phyloP scores from a whole-genome alignment of 371 early-diverging fungal genomes.

The Saksenaea vasiformis region DNA sequence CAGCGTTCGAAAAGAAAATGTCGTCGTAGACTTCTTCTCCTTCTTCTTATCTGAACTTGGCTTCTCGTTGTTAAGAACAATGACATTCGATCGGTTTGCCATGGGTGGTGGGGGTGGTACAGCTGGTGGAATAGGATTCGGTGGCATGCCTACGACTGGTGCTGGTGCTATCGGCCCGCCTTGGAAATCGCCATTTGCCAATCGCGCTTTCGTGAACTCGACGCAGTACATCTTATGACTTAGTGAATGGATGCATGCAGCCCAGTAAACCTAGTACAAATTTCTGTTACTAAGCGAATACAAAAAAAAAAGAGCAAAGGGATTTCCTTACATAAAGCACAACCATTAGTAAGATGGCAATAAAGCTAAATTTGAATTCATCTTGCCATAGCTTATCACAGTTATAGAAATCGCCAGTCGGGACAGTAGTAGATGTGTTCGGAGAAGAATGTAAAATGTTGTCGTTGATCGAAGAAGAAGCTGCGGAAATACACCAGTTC shows the following conservation, averaged over 20 bases:
- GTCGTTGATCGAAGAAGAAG: constrained; percentile 10
- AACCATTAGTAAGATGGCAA: constrained; percentile 37
- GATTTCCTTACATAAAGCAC: constrained; percentile 37
- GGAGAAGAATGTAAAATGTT: not conserved
- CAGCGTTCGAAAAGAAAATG: not conserved
- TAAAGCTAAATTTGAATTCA: constrained; percentile 47
- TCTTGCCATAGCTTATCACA: constrained; percentile 45
- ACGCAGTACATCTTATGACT: constrained; percentile 27
- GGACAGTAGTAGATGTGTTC: not conserved
- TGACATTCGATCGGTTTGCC: constrained; percentile 23
- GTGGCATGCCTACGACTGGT: not conserved
- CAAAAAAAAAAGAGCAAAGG: not conserved
- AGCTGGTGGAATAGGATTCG: constrained; percentile 12
- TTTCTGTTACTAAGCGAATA: no score
- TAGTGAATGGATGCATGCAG: constrained; percentile 42
- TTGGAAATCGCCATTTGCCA: not conserved
- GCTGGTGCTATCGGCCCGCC: constrained; percentile 3
- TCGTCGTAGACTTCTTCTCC: constrained; percentile 1
- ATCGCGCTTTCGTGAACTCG: not conserved
- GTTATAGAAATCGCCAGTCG: constrained; percentile 39
- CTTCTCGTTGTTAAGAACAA: constrained; percentile 33
- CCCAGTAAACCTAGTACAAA: constrained; percentile 47
- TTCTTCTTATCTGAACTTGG: constrained; percentile 13
- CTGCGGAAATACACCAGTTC: constrained; percentile 27
- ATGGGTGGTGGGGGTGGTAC: constrained; percentile 15